phyloP scores from a whole-genome alignment of 1,284 basidiomycete species.

The Coniferiporia sulphurascens region DNA sequence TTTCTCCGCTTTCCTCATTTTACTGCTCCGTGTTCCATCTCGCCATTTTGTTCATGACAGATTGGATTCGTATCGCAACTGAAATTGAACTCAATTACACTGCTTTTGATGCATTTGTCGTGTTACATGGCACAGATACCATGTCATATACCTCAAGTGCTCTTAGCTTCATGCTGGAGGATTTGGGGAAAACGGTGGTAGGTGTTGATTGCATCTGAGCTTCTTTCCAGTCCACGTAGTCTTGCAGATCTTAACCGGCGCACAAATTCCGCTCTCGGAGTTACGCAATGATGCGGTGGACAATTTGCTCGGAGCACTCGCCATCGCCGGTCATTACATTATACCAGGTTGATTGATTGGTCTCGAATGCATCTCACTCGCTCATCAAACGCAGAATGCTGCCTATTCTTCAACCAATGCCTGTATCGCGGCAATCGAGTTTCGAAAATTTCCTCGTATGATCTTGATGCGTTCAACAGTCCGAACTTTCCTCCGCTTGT shows the following conservation, averaged over 20 bases:
- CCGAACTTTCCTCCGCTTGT: constrained; percentile 85
- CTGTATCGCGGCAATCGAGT: constrained; percentile 85
- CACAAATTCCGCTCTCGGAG: constrained; percentile 88
- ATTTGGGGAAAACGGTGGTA: constrained; percentile 85
- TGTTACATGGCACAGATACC: constrained; percentile 92
- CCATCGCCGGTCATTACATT: constrained; percentile 84
- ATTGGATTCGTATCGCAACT: constrained; percentile 85
- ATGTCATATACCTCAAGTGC: constrained; percentile 89
- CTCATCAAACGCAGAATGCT: constrained; percentile 53
- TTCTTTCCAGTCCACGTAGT: background rate
- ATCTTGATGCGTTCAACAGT: constrained; percentile 81
- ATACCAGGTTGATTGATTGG: constrained; percentile 64
- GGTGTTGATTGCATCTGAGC: constrained; percentile 17
- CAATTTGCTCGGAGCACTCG: constrained; percentile 83
- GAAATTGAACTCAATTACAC: constrained; percentile 89
- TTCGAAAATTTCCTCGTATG: constrained; percentile 81
- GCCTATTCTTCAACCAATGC: constrained; percentile 85
- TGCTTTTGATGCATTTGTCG: constrained; percentile 83
- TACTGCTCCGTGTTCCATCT: constrained; percentile 15
- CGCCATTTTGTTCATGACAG: constrained; percentile 34
- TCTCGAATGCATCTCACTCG: background rate
- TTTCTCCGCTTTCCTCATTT: constrained; percentile 28
- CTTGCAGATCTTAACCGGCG: constrained; percentile 77
- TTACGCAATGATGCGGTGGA: constrained; percentile 87
- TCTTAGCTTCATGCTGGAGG: constrained; percentile 84